These are phyloP conservation scores for Podospora fimiseda DNA, from an alignment of 495 filamentous ascomycete species.

Conservation along the genomic window DNA sequence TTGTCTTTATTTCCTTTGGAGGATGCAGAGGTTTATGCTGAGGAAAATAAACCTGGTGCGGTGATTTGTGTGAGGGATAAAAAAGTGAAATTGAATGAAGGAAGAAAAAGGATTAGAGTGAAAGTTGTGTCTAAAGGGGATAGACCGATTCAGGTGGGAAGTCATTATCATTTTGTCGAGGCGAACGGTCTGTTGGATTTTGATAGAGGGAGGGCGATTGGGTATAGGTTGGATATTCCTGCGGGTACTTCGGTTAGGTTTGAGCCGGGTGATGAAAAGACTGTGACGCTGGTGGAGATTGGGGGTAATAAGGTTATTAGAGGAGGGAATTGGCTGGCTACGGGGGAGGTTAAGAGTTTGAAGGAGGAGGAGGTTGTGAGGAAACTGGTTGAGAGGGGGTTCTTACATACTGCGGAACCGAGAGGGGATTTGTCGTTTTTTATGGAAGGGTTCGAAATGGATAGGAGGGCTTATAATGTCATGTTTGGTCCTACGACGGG, in stretches of 20 bases:
- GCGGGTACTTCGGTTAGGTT: conserved; percentile 92
- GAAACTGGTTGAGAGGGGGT: conserved; percentile 62
- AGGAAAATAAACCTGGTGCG: conserved; percentile 68
- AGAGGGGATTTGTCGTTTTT: conserved; percentile 42
- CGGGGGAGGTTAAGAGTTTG: conserved; percentile 59
- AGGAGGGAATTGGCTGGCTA: conserved; percentile 76
- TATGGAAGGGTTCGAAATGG: conserved; percentile 60
- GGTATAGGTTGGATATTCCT: conserved; percentile 81
- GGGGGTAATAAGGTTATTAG: conserved; percentile 73
- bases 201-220: conserved; percentile 78
- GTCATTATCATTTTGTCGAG: conserved; percentile 96
- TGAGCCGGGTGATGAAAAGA: conserved; percentile 90
- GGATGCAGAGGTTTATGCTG: conserved; percentile 54
- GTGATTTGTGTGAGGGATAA: conserved; percentile 68
- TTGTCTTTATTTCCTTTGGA: conserved; percentile 55
- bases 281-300: conserved; percentile 89
- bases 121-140: conserved; percentile 83
- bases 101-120: conserved; percentile 64
- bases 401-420: conserved; percentile 67
- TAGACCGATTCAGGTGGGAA: conserved; percentile 87
- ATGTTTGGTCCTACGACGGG: conserved; percentile 95
- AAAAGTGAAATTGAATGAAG: conserved; percentile 65
- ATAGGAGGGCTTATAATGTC: conserved; percentile 65
- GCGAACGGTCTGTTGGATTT: conserved; percentile 87
- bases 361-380: conserved; percentile 58